phyloP scores from a whole-genome alignment of 148 eudicot genomes.

The Polygonum aviculare region DNA sequence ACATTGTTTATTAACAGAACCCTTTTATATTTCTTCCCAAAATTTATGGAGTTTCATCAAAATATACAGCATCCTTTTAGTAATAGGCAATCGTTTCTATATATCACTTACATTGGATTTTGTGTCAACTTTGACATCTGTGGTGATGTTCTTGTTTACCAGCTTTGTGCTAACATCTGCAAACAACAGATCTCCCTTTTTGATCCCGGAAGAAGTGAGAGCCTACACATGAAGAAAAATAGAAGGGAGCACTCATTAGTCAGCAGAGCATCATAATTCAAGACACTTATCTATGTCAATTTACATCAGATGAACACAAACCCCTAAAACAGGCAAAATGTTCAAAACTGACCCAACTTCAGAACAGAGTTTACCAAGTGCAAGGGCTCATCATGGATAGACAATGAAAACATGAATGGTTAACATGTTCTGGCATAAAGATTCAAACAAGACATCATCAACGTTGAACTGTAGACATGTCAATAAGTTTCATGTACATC shows the following conservation, averaged over 20 bases:
- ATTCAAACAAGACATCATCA: not conserved
- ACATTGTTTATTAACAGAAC: not conserved
- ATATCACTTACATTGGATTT: constrained; percentile 58
- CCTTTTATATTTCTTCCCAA: not conserved
- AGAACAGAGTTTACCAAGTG: not conserved
- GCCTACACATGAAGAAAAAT: constrained; percentile 29
- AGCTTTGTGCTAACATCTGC: constrained; percentile 71
- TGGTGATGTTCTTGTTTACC: constrained; percentile 62
- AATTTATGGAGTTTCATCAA: not conserved
- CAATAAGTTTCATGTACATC: not conserved
- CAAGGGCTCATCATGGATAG: not conserved
- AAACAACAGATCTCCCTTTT: constrained; percentile 53
- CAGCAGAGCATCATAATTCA: not conserved
- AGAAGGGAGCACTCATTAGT: not conserved
- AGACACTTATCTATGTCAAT: not conserved
- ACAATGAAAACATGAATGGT: not conserved
- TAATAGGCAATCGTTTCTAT: not conserved
- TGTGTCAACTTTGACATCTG: constrained; percentile 82
- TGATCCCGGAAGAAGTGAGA: constrained; percentile 60
- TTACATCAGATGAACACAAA: not conserved
- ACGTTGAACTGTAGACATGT: not conserved
- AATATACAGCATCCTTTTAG: not conserved
- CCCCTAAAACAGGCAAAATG: not conserved
- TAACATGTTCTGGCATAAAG: not conserved
- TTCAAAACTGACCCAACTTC: not conserved